These are phyloP conservation scores for Nyctanthes arbortristis DNA, from an alignment of 257 asterid genomes.

Conservation along the genomic window DNA sequence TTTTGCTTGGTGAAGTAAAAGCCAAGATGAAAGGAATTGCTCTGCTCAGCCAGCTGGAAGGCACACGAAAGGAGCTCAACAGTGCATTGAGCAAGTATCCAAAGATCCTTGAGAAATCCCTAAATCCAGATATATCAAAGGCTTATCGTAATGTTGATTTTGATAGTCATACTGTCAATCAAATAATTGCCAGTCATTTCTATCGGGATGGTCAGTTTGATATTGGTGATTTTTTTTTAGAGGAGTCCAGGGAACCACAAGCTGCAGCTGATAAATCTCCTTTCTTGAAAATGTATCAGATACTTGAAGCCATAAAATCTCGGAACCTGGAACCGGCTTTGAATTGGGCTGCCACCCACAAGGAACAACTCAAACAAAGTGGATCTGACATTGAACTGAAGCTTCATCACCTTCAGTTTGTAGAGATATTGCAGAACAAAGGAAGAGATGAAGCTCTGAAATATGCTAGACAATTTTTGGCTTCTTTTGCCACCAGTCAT, in stretches of 20 bases:
- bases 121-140: constrained; percentile 85
- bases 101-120: constrained; percentile 73
- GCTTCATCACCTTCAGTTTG: constrained; percentile 75
- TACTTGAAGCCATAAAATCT: constrained; percentile 73
- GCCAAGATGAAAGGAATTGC: constrained; percentile 69
- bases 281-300: constrained; percentile 63
- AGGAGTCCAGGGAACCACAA: constrained; percentile 58
- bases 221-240: constrained; percentile 71
- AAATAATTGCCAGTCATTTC: constrained; percentile 83
- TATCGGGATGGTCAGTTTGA: constrained; percentile 83
- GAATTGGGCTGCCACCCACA: constrained; percentile 67
- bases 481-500: constrained; percentile 64
- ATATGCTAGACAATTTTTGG: constrained; percentile 61
- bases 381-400: constrained; percentile 80
- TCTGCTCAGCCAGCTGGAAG: constrained; percentile 77
- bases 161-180: constrained; percentile 63
- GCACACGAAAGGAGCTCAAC: constrained; percentile 75
- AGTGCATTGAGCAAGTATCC: constrained; percentile 76
- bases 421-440: constrained; percentile 68
- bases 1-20: constrained; percentile 59
- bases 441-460: constrained; percentile 74
- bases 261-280: constrained; percentile 55
- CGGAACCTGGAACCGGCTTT: constrained; percentile 80
- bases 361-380: constrained; percentile 51
- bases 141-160: constrained; percentile 79